Evolutionary conservation across 352 stramenopile genomes (phyloP).

Genomic region (Pythium coloratum): DNA sequence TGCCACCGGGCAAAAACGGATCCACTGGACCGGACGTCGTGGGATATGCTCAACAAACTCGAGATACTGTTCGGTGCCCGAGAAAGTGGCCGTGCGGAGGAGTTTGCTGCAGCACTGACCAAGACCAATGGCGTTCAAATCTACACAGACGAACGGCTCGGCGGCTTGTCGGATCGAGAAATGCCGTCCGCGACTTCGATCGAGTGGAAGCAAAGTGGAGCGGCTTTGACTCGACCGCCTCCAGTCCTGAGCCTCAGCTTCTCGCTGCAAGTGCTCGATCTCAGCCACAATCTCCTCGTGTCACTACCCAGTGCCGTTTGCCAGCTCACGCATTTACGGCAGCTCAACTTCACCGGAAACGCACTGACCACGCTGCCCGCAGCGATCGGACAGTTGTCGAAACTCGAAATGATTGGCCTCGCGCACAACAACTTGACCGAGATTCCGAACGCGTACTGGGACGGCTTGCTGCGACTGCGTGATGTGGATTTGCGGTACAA

Average conservation of each 20-base stretch:
- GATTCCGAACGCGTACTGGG: slow-evolving; percentile 29
- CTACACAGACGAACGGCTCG: not conserved
- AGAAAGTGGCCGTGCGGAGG: slow-evolving; percentile 14
- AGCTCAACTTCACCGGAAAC: slow-evolving; percentile 65
- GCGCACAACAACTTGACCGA: slow-evolving; percentile 62
- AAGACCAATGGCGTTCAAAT: slow-evolving; percentile 36
- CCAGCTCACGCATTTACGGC: slow-evolving; percentile 35
- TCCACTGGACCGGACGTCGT: slow-evolving; percentile 25
- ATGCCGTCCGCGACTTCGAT: not conserved
- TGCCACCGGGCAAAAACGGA: slow-evolving; percentile 14
- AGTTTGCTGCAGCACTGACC: slow-evolving; percentile 33
- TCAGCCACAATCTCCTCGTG: slow-evolving; percentile 52
- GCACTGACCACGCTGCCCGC: slow-evolving; percentile 42
- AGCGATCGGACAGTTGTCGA: slow-evolving; percentile 28
- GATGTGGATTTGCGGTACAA: slow-evolving; percentile 41
- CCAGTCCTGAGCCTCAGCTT: not conserved
- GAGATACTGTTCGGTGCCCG: slow-evolving; percentile 61
- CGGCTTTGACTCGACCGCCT: not conserved
- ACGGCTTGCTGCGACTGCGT: slow-evolving; percentile 32
- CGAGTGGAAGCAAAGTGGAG: not conserved
- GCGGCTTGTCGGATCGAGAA: not conserved
- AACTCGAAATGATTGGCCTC: slow-evolving; percentile 40
- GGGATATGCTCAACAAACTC: slow-evolving; percentile 47
- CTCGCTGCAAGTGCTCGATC: slow-evolving; percentile 33
- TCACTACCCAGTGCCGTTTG: slow-evolving; percentile 42